A percentile compares a stretch with the other conserved stretches of the same genome.
Evolutionary conservation across 208 protist genomes (phyloP).

Genomic region (Trypanosoma avium): DNA sequence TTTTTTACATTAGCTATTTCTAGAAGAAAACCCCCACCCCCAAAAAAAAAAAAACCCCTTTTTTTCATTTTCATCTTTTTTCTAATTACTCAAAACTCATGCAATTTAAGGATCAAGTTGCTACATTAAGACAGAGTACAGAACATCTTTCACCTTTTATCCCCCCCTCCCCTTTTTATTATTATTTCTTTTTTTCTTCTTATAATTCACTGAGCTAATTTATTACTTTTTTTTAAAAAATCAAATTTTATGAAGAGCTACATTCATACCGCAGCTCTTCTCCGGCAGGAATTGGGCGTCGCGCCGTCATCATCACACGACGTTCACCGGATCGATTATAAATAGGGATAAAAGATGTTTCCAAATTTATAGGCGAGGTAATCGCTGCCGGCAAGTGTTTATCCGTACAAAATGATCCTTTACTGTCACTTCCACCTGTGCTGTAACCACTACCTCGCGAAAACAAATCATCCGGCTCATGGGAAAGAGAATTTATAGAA

Average conservation of each 20-base stretch:
- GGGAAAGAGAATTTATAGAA: conserved; percentile 16
- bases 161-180: too few species aligned
- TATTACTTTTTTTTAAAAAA: too few species aligned
- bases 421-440: not conserved
- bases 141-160: too few species aligned
- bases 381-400: not conserved
- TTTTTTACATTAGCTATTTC: too few species aligned
- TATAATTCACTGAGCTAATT: too few species aligned
- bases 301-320: conserved; percentile 16
- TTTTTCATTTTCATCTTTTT: too few species aligned
- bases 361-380: not conserved
- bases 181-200: too few species aligned
- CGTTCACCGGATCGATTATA: conserved; percentile 1
- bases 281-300: conserved; percentile 1
- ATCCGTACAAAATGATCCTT: not conserved
- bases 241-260: not conserved
- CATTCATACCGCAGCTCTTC: conserved; percentile 10
- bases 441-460: not conserved
- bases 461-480: conserved; percentile 7
- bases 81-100: too few species aligned
- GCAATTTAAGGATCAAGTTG: too few species aligned
- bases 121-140: too few species aligned
- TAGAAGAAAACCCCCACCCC: too few species aligned
- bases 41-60: too few species aligned
- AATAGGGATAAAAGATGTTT: not conserved